These are phyloP conservation scores for Russula compacta DNA, from an alignment of 768 basidiomycete species.

Conservation along the genomic window DNA sequence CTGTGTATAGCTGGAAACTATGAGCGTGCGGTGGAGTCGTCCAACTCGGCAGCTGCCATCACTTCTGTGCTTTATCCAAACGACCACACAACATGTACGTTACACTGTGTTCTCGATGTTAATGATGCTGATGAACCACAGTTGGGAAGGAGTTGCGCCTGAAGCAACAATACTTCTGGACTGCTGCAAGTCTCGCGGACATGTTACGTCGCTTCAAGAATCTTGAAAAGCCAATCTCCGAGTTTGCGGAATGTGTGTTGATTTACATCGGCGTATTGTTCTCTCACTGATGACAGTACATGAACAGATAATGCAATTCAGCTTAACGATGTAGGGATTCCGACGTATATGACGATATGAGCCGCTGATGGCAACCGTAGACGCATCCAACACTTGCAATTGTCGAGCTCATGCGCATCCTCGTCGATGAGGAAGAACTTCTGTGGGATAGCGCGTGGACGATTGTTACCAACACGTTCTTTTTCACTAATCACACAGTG, in stretches of 20 bases:
- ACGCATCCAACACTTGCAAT: conserved; percentile 95
- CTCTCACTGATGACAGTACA: not conserved
- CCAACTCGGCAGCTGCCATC: conserved; percentile 87
- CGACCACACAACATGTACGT: conserved; percentile 57
- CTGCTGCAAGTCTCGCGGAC: conserved; percentile 77
- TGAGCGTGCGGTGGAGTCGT: conserved; percentile 78
- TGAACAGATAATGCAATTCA: conserved; percentile 77
- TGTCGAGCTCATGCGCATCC: conserved; percentile 88
- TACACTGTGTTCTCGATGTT: not conserved
- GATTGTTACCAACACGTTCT: conserved; percentile 84
- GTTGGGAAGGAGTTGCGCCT: conserved; percentile 83
- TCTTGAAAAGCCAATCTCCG: conserved; percentile 64
- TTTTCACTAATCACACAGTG: conserved; percentile 95
- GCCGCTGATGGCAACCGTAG: conserved; percentile 28
- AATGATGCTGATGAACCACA: conserved; percentile 23
- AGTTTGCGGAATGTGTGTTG: conserved; percentile 71
- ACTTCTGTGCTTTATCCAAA: conserved; percentile 95
- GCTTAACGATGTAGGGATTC: conserved; percentile 68
- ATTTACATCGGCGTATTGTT: not conserved
- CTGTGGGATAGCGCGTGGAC: conserved; percentile 80
- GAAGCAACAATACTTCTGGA: conserved; percentile 98
- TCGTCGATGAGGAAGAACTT: conserved; percentile 86
- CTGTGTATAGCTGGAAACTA: conserved; percentile 72
- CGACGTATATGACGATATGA: not conserved
- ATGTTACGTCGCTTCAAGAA: conserved; percentile 93